Evolutionary conservation across 495 filamentous ascomycete species (phyloP), one percentile per base, ranked within the genome.

Genomic region (Lichina pygmaea): DNA sequence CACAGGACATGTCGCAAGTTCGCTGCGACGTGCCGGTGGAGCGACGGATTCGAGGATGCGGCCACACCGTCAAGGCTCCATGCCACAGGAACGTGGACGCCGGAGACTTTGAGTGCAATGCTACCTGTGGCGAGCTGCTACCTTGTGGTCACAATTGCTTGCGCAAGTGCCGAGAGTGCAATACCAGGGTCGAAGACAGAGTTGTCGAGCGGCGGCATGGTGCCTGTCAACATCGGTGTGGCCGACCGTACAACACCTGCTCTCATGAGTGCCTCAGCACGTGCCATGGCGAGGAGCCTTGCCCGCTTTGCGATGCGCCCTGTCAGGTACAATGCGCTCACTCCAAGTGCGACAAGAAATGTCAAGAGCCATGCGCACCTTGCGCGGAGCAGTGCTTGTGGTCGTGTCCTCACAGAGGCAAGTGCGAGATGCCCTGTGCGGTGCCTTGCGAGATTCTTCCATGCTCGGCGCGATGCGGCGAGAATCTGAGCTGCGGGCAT

Each of bases 301-400:
- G 76, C 51, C 61, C 56, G 0, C 64, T 67, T 12, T 83, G 77
- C 49, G 34, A 47, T 6, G 53, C 55, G 34, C 56, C 59, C 8
- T 85, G 78, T 53, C 71, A 77, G 41, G 65, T 76, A 13, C 57
- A 58, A 5, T 83, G 77, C 51, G 60, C 52, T 45, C 77, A 84
- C 54, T 76, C 72, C 0, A 57, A 51, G 37, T 85, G 77, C 47
- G 55, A 50, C 8, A 67, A 67, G 48, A 59, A 57, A 41, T 83
- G 77, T 55, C 55, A 57, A 12, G 70, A 82, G 46, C 69, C 78
- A 12, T 83, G 77, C 50, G 51, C 60, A 15, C 79, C 75, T 7
- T 85, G 79, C 50, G 70, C 67, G 0, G 66, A 70, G 44, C 53
- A 57, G 13, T 81, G 77, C 50, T 52, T 63, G 6, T 79, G 66